Evolutionary conservation across 2,329 filamentous ascomycete genomes (phyloP).

Genomic region (Aspergillus caelatus): DNA sequence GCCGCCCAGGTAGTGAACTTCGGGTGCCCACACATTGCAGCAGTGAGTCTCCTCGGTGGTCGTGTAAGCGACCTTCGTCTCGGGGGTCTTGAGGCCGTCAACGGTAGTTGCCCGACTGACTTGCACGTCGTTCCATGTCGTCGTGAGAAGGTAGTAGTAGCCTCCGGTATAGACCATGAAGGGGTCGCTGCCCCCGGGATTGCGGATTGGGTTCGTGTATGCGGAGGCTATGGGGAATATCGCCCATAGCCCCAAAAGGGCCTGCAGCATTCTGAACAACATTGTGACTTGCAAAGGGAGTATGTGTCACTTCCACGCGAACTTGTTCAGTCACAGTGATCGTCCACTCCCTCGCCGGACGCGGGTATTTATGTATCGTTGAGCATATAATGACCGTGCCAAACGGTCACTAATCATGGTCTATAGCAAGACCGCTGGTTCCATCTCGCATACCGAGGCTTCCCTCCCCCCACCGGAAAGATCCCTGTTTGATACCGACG

Average conservation of each 20-base stretch:
- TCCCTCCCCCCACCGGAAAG: conserved; percentile 1
- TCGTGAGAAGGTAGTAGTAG: conserved; percentile 62
- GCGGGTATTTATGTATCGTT: neutral
- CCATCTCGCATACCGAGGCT: neutral
- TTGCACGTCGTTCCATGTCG: conserved; percentile 59
- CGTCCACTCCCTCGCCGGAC: neutral
- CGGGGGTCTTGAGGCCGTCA: conserved; percentile 57
- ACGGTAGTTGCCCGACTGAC: conserved; percentile 59
- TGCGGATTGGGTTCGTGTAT: conserved; percentile 58
- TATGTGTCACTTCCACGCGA: too few relatives aligned
- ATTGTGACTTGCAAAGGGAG: neutral
- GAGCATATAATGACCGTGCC: neutral
- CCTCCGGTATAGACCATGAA: conserved; percentile 56
- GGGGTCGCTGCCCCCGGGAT: conserved; percentile 56
- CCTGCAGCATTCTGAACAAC: neutral
- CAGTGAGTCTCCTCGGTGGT: conserved; percentile 51
- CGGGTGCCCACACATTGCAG: conserved; percentile 63
- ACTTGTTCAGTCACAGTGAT: neutral
- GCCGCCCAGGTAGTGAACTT: conserved; percentile 56
- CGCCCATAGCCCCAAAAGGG: conserved; percentile 3
- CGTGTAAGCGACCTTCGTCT: conserved; percentile 55
- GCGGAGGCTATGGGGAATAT: conserved; percentile 15
- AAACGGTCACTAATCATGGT: neutral
- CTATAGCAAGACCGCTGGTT: neutral
- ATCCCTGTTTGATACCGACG: neutral